These are phyloP conservation scores for Pisolithus thermaeus DNA, from an alignment of 1,284 basidiomycete species.

Conservation along the genomic window DNA sequence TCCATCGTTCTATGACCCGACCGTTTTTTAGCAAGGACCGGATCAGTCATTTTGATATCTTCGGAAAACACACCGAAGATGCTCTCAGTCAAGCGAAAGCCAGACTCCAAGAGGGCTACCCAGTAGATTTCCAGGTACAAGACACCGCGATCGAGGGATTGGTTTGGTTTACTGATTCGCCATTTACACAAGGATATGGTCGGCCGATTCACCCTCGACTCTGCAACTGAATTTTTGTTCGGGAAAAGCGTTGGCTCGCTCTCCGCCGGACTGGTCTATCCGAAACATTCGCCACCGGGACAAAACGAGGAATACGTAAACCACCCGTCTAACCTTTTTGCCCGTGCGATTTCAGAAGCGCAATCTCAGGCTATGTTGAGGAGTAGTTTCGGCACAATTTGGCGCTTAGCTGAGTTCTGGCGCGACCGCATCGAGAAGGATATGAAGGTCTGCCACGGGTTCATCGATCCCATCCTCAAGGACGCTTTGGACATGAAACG, in stretches of 20 bases:
- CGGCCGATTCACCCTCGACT: constrained; percentile 43
- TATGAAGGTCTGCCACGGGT: no score
- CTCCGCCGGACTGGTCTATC: constrained; percentile 31
- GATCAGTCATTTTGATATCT: constrained; percentile 49
- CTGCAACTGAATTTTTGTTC: constrained; percentile 48
- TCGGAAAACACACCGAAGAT: constrained; percentile 40
- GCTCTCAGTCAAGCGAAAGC: constrained; percentile 36
- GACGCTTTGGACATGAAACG: no score
- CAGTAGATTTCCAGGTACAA: constrained; percentile 39
- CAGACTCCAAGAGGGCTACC: constrained; percentile 36
- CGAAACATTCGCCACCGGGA: constrained; percentile 20
- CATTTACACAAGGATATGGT: constrained; percentile 32
- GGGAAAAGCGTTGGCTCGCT: constrained; percentile 36
- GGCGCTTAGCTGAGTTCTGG: no score
- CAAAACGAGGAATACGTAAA: constrained; percentile 10
- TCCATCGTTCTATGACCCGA: constrained; percentile 53
- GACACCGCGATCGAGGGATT: no score
- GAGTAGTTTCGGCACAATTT: no score
- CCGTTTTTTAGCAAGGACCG: constrained; percentile 53
- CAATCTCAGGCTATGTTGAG: constrained; percentile 5
- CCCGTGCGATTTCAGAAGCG: constrained; percentile 19
- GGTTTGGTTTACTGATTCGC: neutral
- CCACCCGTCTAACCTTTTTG: constrained; percentile 23
- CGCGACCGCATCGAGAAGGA: no score
- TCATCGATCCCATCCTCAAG: no score